Evolutionary conservation across 2,329 filamentous ascomycete genomes (phyloP), one percentile per base, ranked within the genome.

Genomic region (Penicillium griseofulvum): DNA sequence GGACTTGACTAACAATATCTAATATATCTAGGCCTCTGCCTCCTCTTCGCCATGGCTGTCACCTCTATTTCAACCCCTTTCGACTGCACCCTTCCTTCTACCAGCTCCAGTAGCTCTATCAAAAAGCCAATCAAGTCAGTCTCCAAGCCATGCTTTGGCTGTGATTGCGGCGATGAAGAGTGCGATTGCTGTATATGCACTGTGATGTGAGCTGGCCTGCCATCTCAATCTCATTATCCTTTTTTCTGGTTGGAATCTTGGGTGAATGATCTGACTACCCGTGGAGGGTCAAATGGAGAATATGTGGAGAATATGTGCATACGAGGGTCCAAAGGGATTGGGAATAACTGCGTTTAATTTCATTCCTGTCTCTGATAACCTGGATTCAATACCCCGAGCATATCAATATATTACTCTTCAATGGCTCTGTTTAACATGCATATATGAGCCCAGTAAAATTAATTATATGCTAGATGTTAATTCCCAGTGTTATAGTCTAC

Each of bases 161-260:
- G 73, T 48, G 73, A 74, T 42, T 76, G 73, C 29, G 72, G 73
- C 7, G 73, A 72, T 56, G 72, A 74, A 45, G 72, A 73, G 36
- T 76, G 73, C 33, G 73, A 76, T 55, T 74, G 71, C 51, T 74
- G 72, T 47, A 71, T 76, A 51, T 76, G 73, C 55, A 70, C 66
- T 11, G 71, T 76, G 52, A 76, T 76, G 73, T 76, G 64, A 71
- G 31, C 41, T 44, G 22, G 29, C 1, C 37, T 16, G 31, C 11
- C 7, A 6, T 33, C 52, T 37, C 11, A 34, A 19, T 24, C 24
- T 26, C 17, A 8, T 43, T 36, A 16, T 22, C 7, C 10, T 36
- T n/a, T 28, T 17, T 28, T 33, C 17, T 9, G 26, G 8, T 38
- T 11, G 26, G 17, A 26, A 12, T 28, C 10, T 37, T 6, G 41